A percentile compares a stretch with the other conserved stretches of the same genome.
Evolutionary conservation across 2,329 filamentous ascomycete species (phyloP).

Genomic region (Huntiella bhutanensis): DNA sequence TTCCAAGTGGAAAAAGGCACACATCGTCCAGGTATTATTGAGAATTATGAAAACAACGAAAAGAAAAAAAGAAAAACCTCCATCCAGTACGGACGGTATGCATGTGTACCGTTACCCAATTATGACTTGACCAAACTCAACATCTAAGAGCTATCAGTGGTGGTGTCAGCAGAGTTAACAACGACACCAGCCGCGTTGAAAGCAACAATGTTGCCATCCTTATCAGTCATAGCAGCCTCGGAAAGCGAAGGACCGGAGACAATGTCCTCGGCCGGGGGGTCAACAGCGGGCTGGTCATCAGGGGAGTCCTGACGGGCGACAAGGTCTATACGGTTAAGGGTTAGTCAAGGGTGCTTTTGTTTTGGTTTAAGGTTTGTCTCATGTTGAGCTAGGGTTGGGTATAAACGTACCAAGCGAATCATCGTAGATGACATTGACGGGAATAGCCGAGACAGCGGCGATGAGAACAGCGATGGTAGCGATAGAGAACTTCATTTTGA

Average conservation of each 20-base stretch:
- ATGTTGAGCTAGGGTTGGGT: not conserved
- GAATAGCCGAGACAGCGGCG: constrained; percentile 26
- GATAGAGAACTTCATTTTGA: constrained; percentile 35
- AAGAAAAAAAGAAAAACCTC: not conserved
- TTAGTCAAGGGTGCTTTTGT: not conserved
- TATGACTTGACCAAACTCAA: no score
- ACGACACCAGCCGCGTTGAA: constrained; percentile 27
- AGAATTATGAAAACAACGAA: not conserved
- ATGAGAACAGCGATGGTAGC: constrained; percentile 28
- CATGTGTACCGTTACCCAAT: no score
- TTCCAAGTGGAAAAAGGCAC: no score
- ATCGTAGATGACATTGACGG: constrained; percentile 10
- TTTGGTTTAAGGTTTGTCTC: no score
- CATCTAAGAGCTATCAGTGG: constrained; percentile 11
- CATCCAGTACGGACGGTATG: not conserved
- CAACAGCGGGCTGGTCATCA: constrained; percentile 1
- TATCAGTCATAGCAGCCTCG: constrained; percentile 27
- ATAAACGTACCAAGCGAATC: not conserved
- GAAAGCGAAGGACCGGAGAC: constrained; percentile 18
- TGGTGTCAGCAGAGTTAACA: constrained; percentile 20
- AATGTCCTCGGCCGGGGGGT: constrained; percentile 5
- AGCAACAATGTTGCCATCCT: constrained; percentile 25
- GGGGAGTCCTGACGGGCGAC: constrained; percentile 17
- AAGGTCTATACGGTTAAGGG: constrained; percentile 15
- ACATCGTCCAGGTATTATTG: no score